Evolutionary conservation across 2,329 filamentous ascomycete genomes (phyloP).

Genomic region (Penicillium digitatum): DNA sequence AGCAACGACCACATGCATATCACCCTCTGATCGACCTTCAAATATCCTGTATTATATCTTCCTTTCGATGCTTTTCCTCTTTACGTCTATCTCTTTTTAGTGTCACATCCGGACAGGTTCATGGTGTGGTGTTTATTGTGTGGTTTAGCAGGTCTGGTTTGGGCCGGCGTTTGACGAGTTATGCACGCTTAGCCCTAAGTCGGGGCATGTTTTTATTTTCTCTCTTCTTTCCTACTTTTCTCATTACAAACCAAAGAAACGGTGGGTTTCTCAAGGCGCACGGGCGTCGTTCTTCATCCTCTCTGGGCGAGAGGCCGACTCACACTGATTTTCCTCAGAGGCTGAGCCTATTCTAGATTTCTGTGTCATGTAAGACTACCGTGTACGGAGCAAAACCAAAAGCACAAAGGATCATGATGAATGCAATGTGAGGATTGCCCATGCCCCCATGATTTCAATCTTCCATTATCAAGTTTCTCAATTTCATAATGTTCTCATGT

Average conservation of each 20-base stretch:
- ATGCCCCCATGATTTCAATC: not conserved
- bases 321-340: conserved; percentile 13
- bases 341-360: conserved; percentile 16
- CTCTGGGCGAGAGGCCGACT: conserved; percentile 18
- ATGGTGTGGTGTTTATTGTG: conserved; percentile 37
- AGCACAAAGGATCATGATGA: conserved; percentile 19
- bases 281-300: conserved; percentile 11
- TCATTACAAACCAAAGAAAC: not conserved
- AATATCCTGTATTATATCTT: conserved; percentile 35
- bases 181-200: conserved; percentile 11
- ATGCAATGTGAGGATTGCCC: conserved; percentile 16
- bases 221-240: conserved; percentile 14
- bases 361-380: conserved; percentile 35
- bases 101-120: conserved; percentile 29
- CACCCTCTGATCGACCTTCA: conserved; percentile 39
- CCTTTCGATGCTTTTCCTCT: conserved; percentile 16
- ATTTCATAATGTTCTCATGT: not conserved
- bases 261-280: conserved; percentile 11
- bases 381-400: conserved; percentile 18
- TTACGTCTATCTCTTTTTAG: conserved; percentile 16
- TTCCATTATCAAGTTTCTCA: not conserved
- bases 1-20: conserved; percentile 78
- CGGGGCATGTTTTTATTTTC: conserved; percentile 16
- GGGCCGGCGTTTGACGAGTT: conserved; percentile 33
- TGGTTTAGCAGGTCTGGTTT: conserved; percentile 32